A percentile compares a stretch with the other conserved stretches of the same genome.
Evolutionary conservation across 345 rosid species (phyloP).

Genomic region (Sisymbrium irio): DNA sequence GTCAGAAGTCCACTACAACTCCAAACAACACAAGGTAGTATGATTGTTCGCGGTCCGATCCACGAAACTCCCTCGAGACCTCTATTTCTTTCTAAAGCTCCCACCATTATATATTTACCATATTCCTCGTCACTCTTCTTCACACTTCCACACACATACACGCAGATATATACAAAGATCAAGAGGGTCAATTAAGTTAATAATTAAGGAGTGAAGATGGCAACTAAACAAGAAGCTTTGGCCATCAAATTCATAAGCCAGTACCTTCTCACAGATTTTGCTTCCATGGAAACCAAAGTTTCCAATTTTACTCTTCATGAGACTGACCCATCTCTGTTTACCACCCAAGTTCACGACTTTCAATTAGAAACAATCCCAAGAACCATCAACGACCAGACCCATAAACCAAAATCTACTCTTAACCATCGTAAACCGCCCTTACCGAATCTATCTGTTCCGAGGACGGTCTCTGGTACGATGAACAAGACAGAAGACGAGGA

Average conservation of each 20-base stretch:
- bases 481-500: slow-evolving; percentile 19
- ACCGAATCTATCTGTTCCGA: slow-evolving; percentile 22
- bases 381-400: slow-evolving; percentile 16
- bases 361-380: slow-evolving; percentile 14
- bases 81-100: background rate
- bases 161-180: background rate
- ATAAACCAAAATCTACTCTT: slow-evolving; percentile 41
- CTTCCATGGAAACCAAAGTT: slow-evolving; percentile 41
- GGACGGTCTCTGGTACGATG: background rate
- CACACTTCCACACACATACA: slow-evolving; percentile 13
- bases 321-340: slow-evolving; percentile 3
- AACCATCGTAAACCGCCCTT: slow-evolving; percentile 67
- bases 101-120: slow-evolving; percentile 18
- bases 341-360: background rate
- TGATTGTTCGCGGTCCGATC: slow-evolving; percentile 32
- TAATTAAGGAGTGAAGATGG: slow-evolving; percentile 25
- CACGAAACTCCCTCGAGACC: slow-evolving; percentile 34
- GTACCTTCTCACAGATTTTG: slow-evolving; percentile 58
- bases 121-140: slow-evolving; percentile 26
- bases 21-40: slow-evolving; percentile 19
- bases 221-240: slow-evolving; percentile 40
- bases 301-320: slow-evolving; percentile 15
- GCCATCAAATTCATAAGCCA: slow-evolving; percentile 57
- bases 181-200: background rate
- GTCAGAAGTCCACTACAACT: slow-evolving; percentile 14